phyloP scores from a whole-genome alignment of 1,284 basidiomycete species.

The Volvariella volvacea region DNA sequence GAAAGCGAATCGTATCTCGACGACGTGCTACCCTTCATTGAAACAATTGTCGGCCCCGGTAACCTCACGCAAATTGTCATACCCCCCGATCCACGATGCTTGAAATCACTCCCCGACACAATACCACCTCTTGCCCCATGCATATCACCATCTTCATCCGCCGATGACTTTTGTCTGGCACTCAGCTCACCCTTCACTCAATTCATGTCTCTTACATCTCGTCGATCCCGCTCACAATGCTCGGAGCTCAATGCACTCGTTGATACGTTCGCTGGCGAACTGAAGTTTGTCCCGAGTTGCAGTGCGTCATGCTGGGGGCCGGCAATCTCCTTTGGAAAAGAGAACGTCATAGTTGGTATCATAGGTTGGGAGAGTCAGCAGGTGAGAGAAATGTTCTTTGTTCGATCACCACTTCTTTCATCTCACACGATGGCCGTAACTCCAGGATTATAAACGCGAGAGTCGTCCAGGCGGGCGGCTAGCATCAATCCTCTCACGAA shows the following conservation, averaged over 20 bases:
- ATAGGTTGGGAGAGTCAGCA: constrained; percentile 6
- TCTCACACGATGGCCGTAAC: background rate
- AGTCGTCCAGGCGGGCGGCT: too few species aligned
- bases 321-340: background rate
- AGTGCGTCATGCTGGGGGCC: background rate
- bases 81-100: background rate
- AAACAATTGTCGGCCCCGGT: background rate
- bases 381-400: background rate
- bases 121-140: too few species aligned
- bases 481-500: too few species aligned
- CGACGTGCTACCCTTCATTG: background rate
- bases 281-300: background rate
- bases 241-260: background rate
- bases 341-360: background rate
- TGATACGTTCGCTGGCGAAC: background rate
- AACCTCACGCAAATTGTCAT: background rate
- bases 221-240: constrained; percentile 1
- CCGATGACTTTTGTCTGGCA: background rate
- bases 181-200: constrained; percentile 1
- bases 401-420: background rate
- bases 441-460: too few species aligned
- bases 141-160: too few species aligned
- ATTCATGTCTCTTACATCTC: background rate
- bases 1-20: constrained; percentile 1
- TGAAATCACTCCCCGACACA: too few species aligned